Evolutionary conservation across 371 early-diverging fungal genomes (phyloP), one percentile per base, ranked within the genome.

Genomic region (Chytridium lagenaria): DNA sequence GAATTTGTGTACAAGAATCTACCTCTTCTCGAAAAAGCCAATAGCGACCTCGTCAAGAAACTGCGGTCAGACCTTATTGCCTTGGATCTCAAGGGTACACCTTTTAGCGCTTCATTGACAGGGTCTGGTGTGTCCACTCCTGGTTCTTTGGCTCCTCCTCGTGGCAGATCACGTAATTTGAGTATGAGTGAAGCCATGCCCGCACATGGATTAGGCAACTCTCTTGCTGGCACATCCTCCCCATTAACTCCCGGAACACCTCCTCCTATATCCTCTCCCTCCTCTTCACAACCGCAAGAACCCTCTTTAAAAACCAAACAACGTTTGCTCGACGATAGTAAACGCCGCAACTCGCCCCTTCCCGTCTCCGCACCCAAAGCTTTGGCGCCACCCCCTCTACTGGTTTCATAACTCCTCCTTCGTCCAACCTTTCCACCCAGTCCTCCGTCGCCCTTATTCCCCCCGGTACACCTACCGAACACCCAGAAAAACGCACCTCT

Each of bases 1-100:
- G 90, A 93, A 2, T 94, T 95, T 84, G 89, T 89, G 1, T 96
- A 92, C 86, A 95, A 95, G 71, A 97, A 97, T 77, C 75, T 97
- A 52, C 90, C 90, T 0, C 86, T 90, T 23, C 85, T 97, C 1
- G 98, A 94, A 70, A 93, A 94, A 72, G 96, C 94, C 23, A 97
- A 97, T 77, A 89, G 91, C 71, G 89, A 93, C 59, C 59, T 84
- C 3, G 79, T 87, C 38, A 66, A 72, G 55, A 81, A 82, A 68
- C 50, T 89, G 39, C 79, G 78, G 23, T 69, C 71, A 23, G 85
- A 84, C 66, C 49, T 66, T 3, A n/a, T 66, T 16, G 30, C 39
- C 40, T 16, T 66, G 5, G 63, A 63, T 2, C 36, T 34, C 34
- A 40, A 16, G 44, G 26, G 66, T 5, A 12, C 36, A 26, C 10